Percentiles rank a stretch among this genome's conserved stretches.
Conservation (phyloP, 805 yeast genomes). For the Metschnikowia colocasiae region DNA sequence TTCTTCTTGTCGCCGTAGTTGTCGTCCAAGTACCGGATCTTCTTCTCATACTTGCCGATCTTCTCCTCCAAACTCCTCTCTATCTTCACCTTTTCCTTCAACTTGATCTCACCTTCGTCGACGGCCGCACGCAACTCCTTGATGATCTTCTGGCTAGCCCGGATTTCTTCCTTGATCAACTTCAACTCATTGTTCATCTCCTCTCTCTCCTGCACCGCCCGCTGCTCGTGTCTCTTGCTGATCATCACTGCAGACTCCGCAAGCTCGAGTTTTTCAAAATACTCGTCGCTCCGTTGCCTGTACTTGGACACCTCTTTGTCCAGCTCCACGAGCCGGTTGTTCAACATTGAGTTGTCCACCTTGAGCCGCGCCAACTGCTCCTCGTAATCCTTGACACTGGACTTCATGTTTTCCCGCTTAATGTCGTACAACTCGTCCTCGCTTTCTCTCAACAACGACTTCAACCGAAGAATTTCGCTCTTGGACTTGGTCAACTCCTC, state of each 20-base stretch:
- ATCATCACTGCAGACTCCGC: conserved; percentile 71
- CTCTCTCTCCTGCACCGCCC: conserved; percentile 46
- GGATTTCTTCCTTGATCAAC: conserved; percentile 50
- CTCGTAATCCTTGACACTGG: conserved; percentile 33
- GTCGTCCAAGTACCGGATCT: conserved; percentile 22
- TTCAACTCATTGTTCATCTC: conserved; percentile 56
- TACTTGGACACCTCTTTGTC: conserved; percentile 45
- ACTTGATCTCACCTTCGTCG: conserved; percentile 26
- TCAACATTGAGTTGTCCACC: conserved; percentile 54
- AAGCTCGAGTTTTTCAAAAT: conserved; percentile 65
- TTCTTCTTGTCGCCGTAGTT: conserved; percentile 24
- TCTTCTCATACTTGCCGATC: conserved; percentile 22
- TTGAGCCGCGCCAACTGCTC: conserved; percentile 46
- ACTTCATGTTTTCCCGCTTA: conserved; percentile 40
- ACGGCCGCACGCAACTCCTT: conserved; percentile 36
- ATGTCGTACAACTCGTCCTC: conserved; percentile 42
- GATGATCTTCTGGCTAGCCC: conserved; percentile 50
- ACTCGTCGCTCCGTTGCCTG: conserved; percentile 69
- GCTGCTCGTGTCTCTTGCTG: conserved; percentile 59
- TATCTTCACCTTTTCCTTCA: conserved; percentile 18
- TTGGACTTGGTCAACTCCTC: conserved; percentile 41
- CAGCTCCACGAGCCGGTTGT: conserved; percentile 49
- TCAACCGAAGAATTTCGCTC: conserved; percentile 40
- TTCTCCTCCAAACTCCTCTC: conserved; percentile 11
- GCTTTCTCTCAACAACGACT: conserved; percentile 39